Conservation (phyloP, 805 yeast species). For the Peterozyma xylosa region DNA sequence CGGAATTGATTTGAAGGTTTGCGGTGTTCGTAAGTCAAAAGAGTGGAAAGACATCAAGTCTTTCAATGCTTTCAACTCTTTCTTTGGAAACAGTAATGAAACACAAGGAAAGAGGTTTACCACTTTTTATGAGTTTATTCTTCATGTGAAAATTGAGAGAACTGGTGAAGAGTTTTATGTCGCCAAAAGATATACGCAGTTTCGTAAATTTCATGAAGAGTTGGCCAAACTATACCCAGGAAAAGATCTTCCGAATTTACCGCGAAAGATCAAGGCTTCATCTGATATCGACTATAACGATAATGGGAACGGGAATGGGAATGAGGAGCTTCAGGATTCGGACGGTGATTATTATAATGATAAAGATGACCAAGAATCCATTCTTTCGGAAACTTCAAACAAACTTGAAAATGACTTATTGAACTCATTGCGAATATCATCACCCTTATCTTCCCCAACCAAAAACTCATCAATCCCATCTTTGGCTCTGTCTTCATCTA, state of each 20-base stretch:
- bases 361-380: conserved; percentile 7
- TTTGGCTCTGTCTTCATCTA: neutral
- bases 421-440: conserved; percentile 1
- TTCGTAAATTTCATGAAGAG: conserved; percentile 45
- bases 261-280: conserved; percentile 20
- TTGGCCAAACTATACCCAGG: conserved; percentile 63
- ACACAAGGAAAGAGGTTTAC: conserved; percentile 4
- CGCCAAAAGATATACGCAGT: conserved; percentile 61
- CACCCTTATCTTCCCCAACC: neutral
- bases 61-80: conserved; percentile 4
- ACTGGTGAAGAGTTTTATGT: conserved; percentile 36
- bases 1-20: conserved; percentile 58
- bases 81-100: conserved; percentile 12
- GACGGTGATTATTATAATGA: conserved; percentile 5
- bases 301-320: conserved; percentile 4
- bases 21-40: conserved; percentile 45
- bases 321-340: conserved; percentile 10
- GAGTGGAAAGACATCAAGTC: conserved; percentile 15
- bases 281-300: conserved; percentile 12
- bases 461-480: neutral
- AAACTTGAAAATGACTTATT: conserved; percentile 6
- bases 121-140: conserved; percentile 34
- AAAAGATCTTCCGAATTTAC: conserved; percentile 35
- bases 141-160: conserved; percentile 31
- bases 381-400: neutral